Base-by-base conservation (phyloP, 345 rosid genomes). In the Clarkia xantiana region DNA sequence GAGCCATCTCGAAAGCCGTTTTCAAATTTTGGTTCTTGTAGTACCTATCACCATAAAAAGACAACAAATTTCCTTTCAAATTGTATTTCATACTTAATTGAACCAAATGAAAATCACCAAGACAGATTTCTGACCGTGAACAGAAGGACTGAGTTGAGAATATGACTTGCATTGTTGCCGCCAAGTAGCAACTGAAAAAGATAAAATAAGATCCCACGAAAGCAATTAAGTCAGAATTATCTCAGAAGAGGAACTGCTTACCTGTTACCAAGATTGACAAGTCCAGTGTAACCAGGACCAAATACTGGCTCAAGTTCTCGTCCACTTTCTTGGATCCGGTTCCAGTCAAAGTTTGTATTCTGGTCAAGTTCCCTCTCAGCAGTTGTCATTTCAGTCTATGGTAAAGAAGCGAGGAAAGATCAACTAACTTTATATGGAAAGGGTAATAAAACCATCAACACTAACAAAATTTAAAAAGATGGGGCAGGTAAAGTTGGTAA, bases 311-410 rank as follows among this genome's bases (percentile, higher is more conserved):
- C 88, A 58, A 80, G 61, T 11, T 77, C 91, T 63, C 77, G 76
- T 38, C 95, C 99, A 74, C 95, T 93, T 76, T 93, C 99, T 77
- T 87, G 97, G 58, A 93, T 93, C 50, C 97, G 93, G 60, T 84
- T 84, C 99, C 99, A 93, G 64, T 93, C 97, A 68, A 78, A 87
- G 68, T 87, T 87, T 48, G 89, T 76, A 62, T 93, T 93, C 60
- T 93, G 97, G 76, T 93, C 97, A 69, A 93, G 88, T 79, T 93
- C 99, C 70, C 79, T 82, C 67, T 93, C 99, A n/a, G 99, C 95
- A 50, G 99, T 93, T 53, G 99, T 93, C 96, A 93, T 84, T 76
- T 93, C 97, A 54, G 97, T 93, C 97, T 93, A 45, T 51, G 20
- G 25, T 20, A 49, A 23, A n/a, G 17, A 50, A 25, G 29, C 11